phyloP scores from a whole-genome alignment of 768 basidiomycete genomes.

The Boletus subcaerulescens region DNA sequence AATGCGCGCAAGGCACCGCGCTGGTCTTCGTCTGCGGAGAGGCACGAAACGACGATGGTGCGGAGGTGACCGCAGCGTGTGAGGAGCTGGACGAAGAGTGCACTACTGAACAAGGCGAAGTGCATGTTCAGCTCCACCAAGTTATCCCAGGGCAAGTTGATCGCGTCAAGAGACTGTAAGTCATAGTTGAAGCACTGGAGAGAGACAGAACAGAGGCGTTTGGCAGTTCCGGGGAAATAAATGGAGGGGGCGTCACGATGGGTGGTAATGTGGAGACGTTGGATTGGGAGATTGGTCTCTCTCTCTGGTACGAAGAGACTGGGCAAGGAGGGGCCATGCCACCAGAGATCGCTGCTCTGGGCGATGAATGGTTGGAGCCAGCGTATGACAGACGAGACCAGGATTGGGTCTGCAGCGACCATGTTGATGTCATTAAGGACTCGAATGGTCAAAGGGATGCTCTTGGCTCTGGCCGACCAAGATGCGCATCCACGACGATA shows the following conservation, averaged over 20 bases:
- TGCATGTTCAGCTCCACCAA: conserved; percentile 27
- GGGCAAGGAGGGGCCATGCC: conserved; percentile 29
- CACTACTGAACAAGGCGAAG: conserved; percentile 24
- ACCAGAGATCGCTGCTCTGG: conserved; percentile 30
- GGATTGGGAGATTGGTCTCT: conserved; percentile 4
- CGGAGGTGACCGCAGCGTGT: conserved; percentile 20
- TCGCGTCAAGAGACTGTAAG: conserved; percentile 21
- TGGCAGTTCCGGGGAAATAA: conserved; percentile 15
- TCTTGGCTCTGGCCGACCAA: conserved; percentile 31
- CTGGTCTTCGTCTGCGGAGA: conserved; percentile 21
- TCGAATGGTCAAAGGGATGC: conserved; percentile 23
- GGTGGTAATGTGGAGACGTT: conserved; percentile 22
- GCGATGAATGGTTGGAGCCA: conserved; percentile 26
- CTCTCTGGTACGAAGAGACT: conserved; percentile 12
- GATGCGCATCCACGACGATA: conserved; percentile 21
- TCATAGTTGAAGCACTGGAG: conserved; percentile 22
- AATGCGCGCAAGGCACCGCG: conserved; percentile 6
- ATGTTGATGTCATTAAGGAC: conserved; percentile 25
- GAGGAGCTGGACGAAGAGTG: conserved; percentile 23
- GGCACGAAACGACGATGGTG: conserved; percentile 21
- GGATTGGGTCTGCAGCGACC: neutral
- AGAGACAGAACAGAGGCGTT: conserved; percentile 16
- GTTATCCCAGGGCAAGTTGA: conserved; percentile 27
- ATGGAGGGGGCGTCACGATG: conserved; percentile 12
- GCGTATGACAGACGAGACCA: conserved; percentile 2